Percentiles rank a stretch among this genome's conserved stretches.
Conservation (phyloP, 2,329 filamentous ascomycete species). For the Botrytis squamosa region DNA sequence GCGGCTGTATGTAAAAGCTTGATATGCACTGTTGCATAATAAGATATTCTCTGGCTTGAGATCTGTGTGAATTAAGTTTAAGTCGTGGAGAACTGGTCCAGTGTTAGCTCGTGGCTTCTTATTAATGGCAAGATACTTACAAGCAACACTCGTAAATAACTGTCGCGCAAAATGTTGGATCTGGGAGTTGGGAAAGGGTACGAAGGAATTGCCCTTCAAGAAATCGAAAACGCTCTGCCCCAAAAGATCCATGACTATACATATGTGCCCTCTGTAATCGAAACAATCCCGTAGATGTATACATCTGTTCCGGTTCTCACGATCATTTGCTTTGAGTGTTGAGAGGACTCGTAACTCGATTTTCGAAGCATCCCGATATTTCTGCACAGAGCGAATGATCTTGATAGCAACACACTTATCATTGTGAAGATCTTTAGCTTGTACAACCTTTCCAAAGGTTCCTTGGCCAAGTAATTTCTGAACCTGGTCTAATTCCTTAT, state of each 20-base stretch:
- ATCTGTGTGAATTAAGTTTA: slow-evolving; percentile 94
- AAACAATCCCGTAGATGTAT: slow-evolving; percentile 97
- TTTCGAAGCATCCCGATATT: slow-evolving; percentile 92
- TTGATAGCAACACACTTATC: slow-evolving; percentile 86
- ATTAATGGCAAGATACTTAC: slow-evolving; percentile 57
- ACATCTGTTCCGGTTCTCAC: slow-evolving; percentile 89
- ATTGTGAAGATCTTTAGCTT: slow-evolving; percentile 75
- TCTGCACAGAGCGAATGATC: slow-evolving; percentile 96
- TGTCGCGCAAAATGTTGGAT: slow-evolving; percentile 97
- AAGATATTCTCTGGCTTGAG: slow-evolving; percentile 71
- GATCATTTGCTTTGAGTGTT: slow-evolving; percentile 88
- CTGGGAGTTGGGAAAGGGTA: slow-evolving; percentile 96
- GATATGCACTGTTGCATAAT: slow-evolving; percentile 62
- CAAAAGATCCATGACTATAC: slow-evolving; percentile 73
- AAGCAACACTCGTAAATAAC: slow-evolving; percentile 96
- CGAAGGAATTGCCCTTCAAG: slow-evolving; percentile 90
- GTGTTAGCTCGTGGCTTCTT: slow-evolving; percentile 24
- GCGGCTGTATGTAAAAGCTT: slow-evolving; percentile 69
- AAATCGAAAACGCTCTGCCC: slow-evolving; percentile 99
- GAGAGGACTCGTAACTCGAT: slow-evolving; percentile 93
- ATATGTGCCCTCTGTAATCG: slow-evolving; percentile 96
- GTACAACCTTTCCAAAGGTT: slow-evolving; percentile 97
- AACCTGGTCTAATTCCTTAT: slow-evolving; percentile 67
- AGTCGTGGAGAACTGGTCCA: slow-evolving; percentile 78
- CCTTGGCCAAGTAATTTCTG: slow-evolving; percentile 89